These are phyloP conservation scores for Rhizophagus clarus DNA, from an alignment of 192 early-diverging fungal species.

Conservation along the genomic window DNA sequence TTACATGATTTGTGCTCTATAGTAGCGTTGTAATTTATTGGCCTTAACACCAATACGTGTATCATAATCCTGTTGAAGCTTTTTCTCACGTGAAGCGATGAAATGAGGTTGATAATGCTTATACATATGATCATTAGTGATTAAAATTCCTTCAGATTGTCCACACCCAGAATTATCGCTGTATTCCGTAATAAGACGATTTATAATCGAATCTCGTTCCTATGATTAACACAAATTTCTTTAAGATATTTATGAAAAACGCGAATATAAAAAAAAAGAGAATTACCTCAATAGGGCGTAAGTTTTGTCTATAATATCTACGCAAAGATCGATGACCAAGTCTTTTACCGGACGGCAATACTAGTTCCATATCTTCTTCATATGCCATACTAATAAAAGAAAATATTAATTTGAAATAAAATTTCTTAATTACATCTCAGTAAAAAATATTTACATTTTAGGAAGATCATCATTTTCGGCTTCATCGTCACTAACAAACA, in stretches of 20 bases:
- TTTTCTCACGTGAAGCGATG: not conserved
- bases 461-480: conserved; percentile 45
- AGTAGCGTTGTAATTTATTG: conserved; percentile 89
- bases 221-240: not conserved
- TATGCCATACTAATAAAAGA: conserved; percentile 47
- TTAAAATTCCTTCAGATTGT: conserved; percentile 42
- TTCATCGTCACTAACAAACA: conserved; percentile 51
- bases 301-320: conserved; percentile 85
- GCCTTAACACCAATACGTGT: conserved; percentile 68
- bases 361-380: conserved; percentile 82
- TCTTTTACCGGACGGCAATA: conserved; percentile 81
- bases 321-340: conserved; percentile 81
- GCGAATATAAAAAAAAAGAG: not conserved
- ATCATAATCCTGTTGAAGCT: conserved; percentile 55
- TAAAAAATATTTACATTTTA: not conserved
- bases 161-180: conserved; percentile 47
- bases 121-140: conserved; percentile 41
- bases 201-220: conserved; percentile 45
- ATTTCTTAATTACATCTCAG: too few species aligned
- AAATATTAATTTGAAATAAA: conserved; percentile 23
- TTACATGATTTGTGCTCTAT: conserved; percentile 79
- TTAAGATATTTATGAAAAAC: not conserved
- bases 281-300: conserved; percentile 64
- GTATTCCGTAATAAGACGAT: conserved; percentile 77
- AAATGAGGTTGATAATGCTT: conserved; percentile 44